Evolutionary conservation across 805 yeast species (phyloP), one percentile per base, ranked within the genome.

Genomic region (Sugiyamaella qingdaonensis): DNA sequence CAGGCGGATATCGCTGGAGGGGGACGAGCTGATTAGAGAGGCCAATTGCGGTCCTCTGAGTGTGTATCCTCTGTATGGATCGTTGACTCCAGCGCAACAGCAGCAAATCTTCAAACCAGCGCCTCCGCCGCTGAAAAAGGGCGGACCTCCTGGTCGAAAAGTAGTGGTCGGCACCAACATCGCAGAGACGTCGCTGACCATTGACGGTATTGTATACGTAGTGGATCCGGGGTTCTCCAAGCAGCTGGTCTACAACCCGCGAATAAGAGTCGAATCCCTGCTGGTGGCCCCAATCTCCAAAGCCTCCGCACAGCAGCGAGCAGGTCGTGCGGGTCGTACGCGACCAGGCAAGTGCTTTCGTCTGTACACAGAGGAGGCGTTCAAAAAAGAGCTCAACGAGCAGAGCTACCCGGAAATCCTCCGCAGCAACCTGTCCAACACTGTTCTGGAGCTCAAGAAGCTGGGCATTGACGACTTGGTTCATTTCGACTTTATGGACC

Each of bases 401-500:
- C 98, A 95, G 69, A 86, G 95, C 63, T 88, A 92, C 65, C 99
- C 99, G 1, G 99, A 92, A 72, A 91, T 92, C 69, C 76, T 94
- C 67, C 78, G 98, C 66, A 85, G 92, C 55, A 92, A 92, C 71
- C 78, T 92, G 65, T 85, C 97, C 4, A 85, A 90, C 21, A 94
- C 97, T 0, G 98, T 92, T 34, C 73, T 92, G 58, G 96, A 94
- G 68, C 77, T 92, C 70, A 94, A 94, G 69, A 94, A 94, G 71
- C 79, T 94, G 58, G 98, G 98, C 11, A 80, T 92, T 58, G 96
- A 94, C 67, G 98, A 92, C 72, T 80, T 92, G 64, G 99, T 94
- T 37, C 98, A 92, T 72, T 92, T 92, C 66, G 99, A 94, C 69
- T 92, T 94, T 67, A 92, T 92, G 96, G 99, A 92, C 67, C 98